These are phyloP conservation scores for Polysphondylium violaceum DNA, from an alignment of 78 protist genomes.

Conservation along the genomic window DNA sequence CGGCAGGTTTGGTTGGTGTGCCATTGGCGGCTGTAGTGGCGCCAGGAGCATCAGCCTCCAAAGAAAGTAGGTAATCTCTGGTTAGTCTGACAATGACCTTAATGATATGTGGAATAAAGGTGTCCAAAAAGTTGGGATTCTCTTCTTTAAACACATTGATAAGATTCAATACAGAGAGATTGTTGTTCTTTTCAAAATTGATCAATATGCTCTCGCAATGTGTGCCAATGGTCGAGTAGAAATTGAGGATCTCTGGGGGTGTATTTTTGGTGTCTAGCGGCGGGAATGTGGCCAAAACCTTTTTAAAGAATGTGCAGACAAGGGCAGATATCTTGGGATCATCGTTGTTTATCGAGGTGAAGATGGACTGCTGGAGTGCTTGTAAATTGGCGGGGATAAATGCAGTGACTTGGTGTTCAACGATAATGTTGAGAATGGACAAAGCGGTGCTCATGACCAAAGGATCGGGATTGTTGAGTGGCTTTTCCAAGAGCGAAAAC, in stretches of 20 bases:
- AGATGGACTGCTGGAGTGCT: background rate
- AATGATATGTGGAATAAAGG: conserved; percentile 1
- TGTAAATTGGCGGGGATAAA: conserved; percentile 18
- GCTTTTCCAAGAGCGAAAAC: conserved; percentile 72
- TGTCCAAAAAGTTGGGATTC: conserved; percentile 22
- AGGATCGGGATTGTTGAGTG: conserved; percentile 35
- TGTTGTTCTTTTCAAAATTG: conserved; percentile 40
- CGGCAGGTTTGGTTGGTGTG: background rate
- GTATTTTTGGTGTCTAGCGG: background rate
- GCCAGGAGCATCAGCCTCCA: background rate
- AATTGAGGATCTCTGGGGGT: conserved; percentile 5
- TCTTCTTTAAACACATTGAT: conserved; percentile 40
- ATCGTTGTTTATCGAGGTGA: conserved; percentile 39
- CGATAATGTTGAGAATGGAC: conserved; percentile 57
- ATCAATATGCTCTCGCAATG: conserved; percentile 4
- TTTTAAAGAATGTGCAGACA: conserved; percentile 24
- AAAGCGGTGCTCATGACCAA: conserved; percentile 54
- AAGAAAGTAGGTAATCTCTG: conserved; percentile 2
- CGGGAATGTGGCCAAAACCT: conserved; percentile 36
- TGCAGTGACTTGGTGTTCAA: conserved; percentile 24
- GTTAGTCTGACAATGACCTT: conserved; percentile 31
- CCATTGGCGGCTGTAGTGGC: background rate
- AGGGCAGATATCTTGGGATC: conserved; percentile 48
- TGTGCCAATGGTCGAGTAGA: conserved; percentile 12
- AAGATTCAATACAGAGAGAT: background rate